These are phyloP conservation scores for Noccaea bulbosa DNA, from an alignment of 345 rosid genomes.

Conservation along the genomic window DNA sequence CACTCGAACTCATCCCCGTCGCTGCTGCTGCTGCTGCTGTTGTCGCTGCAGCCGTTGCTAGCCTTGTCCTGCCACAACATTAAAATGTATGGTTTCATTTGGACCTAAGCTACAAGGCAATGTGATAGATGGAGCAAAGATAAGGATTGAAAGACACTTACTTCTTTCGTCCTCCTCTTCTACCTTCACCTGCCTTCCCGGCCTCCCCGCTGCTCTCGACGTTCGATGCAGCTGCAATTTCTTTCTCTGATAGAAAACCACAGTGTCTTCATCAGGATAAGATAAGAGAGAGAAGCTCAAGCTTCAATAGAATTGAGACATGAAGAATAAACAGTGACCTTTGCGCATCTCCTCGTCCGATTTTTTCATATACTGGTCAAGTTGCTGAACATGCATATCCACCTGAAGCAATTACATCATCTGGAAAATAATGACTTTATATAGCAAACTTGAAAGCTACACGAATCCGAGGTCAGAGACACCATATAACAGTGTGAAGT, in stretches of 20 bases:
- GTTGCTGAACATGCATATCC: slow-evolving; percentile 90
- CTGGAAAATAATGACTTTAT: slow-evolving; percentile 39
- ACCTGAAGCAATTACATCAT: slow-evolving; percentile 63
- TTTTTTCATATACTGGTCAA: slow-evolving; percentile 85
- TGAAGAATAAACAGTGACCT: slow-evolving; percentile 50
- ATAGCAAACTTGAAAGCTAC: slow-evolving; percentile 9
- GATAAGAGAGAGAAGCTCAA: slow-evolving; percentile 23
- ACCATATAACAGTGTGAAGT: background rate
- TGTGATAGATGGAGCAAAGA: slow-evolving; percentile 9
- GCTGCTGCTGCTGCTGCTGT: slow-evolving; percentile 45
- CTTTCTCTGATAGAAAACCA: slow-evolving; percentile 61
- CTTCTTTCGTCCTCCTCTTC: slow-evolving; percentile 99
- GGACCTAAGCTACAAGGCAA: background rate
- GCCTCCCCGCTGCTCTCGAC: slow-evolving; percentile 56
- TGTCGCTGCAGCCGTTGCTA: slow-evolving; percentile 59
- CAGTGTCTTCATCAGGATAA: background rate
- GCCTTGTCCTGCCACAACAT: slow-evolving; percentile 64
- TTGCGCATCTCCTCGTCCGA: slow-evolving; percentile 79
- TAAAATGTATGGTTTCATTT: slow-evolving; percentile 1
- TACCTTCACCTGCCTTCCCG: slow-evolving; percentile 70
- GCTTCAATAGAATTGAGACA: background rate
- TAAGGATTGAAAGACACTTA: slow-evolving; percentile 42
- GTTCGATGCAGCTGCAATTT: slow-evolving; percentile 54
- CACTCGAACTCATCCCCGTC: slow-evolving; percentile 62
- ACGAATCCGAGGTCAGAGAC: slow-evolving; percentile 8